Conservation (phyloP, 1,284 basidiomycete genomes). For the Sanguinoderma infundibulare region DNA sequence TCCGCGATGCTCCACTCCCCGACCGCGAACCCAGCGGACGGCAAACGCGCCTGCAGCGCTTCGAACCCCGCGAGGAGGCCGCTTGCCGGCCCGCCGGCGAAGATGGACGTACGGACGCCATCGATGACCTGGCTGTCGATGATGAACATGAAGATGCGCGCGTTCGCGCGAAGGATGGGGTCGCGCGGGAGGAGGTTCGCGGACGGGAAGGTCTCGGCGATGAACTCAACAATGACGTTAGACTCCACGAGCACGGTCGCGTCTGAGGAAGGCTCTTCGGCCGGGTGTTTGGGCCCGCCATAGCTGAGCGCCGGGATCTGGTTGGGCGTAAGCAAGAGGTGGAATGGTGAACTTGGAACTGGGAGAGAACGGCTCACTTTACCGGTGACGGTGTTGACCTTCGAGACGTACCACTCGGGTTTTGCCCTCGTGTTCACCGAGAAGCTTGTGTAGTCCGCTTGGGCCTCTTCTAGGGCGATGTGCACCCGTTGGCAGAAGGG, state of each 20-base stretch:
- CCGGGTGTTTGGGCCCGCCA: constrained; percentile 54
- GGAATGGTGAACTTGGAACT: background rate
- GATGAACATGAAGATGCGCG: constrained; percentile 62
- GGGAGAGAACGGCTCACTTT: constrained; percentile 44
- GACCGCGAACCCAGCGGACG: too few relatives aligned
- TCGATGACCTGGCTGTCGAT: constrained; percentile 48
- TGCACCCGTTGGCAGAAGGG: constrained; percentile 7
- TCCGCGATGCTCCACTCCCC: too few relatives aligned
- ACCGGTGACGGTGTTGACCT: constrained; percentile 60
- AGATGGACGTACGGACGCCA: constrained; percentile 30
- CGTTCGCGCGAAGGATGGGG: constrained; percentile 56
- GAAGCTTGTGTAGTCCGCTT: constrained; percentile 49
- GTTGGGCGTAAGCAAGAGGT: too few relatives aligned
- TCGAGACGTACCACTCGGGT: constrained; percentile 63
- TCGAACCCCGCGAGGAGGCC: too few relatives aligned
- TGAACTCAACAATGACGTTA: too few relatives aligned
- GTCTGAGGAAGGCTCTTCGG: constrained; percentile 58
- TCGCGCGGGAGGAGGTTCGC: too few relatives aligned
- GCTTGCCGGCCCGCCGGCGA: constrained; percentile 40
- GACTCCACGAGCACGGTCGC: constrained; percentile 65
- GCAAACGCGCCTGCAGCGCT: too few relatives aligned
- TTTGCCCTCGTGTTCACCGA: constrained; percentile 65
- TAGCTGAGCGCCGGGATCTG: constrained; percentile 58
- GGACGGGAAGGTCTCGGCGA: too few relatives aligned
- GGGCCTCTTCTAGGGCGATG: constrained; percentile 59